Percentiles rank a stretch among this genome's conserved stretches.
These are phyloP conservation scores for Pichia insulana DNA, from an alignment of 805 yeast genomes.

Conservation along the genomic window DNA sequence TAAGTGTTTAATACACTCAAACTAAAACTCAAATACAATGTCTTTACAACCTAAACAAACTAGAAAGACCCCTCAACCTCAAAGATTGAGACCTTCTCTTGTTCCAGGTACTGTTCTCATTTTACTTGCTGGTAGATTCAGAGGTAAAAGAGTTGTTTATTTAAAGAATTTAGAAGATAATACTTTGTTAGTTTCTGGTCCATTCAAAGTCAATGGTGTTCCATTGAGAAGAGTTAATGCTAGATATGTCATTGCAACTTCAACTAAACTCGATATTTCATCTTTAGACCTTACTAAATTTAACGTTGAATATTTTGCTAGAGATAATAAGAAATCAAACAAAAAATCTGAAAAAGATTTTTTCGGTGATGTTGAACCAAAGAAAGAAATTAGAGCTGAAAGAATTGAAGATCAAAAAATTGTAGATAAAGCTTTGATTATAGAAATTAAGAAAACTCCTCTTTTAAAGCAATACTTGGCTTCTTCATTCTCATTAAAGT, in stretches of 20 bases:
- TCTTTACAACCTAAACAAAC: conserved; percentile 61
- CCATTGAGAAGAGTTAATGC: conserved; percentile 99
- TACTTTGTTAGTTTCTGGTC: conserved; percentile 96
- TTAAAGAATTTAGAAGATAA: conserved; percentile 95
- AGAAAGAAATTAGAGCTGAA: conserved; percentile 86
- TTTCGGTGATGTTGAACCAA: conserved; percentile 67
- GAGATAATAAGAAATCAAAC: conserved; percentile 70
- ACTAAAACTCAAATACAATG: conserved; percentile 6
- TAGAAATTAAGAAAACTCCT: conserved; percentile 96
- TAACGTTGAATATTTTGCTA: conserved; percentile 92
- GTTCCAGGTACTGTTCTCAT: conserved; percentile 48
- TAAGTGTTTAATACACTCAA: background rate
- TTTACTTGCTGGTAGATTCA: conserved; percentile 97
- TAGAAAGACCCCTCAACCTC: conserved; percentile 90
- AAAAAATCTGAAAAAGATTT: conserved; percentile 88
- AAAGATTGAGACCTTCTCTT: conserved; percentile 76
- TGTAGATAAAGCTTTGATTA: conserved; percentile 86
- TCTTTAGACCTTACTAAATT: conserved; percentile 83
- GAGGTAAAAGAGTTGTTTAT: conserved; percentile 99
- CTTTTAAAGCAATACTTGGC: conserved; percentile 94
- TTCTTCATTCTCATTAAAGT: conserved; percentile 90
- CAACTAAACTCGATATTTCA: conserved; percentile 76
- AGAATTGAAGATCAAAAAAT: conserved; percentile 95
- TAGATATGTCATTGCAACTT: conserved; percentile 97
- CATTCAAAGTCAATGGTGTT: conserved; percentile 99